Base-by-base conservation (phyloP, 2,329 filamentous ascomycete genomes). In the Trichoderma koningiopsis region DNA sequence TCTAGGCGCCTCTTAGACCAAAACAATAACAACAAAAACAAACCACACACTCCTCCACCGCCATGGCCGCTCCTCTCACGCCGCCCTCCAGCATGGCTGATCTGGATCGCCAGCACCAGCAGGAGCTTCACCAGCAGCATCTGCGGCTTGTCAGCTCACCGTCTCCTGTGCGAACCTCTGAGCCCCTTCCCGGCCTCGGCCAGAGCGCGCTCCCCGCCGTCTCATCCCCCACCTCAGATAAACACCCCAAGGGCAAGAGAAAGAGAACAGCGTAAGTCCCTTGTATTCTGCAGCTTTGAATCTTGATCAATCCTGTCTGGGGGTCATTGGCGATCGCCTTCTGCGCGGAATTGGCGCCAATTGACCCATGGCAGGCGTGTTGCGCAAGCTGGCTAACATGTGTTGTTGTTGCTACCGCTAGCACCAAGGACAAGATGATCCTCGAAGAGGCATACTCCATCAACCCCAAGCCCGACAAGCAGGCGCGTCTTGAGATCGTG, bases 401-500 rank as follows among this genome's bases (percentile, higher is more conserved):
- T 49, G 24, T 5, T 24, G 1, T 33, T 31, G 33, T 33, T 0
- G 37, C 43, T 5, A 2, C 27, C 52, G 24, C 40, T 72, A 97
- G 93, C 77, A 90, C 92, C 52, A 92, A 95, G 80, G 95, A 98
- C 82, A 95, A 97, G 83, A 88, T 90, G 64, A 88, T 96, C 65
- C 89, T 97, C 71, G 95, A 97, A 80, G 87, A 91, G 43, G 93
- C 95, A 70, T 97, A 97, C 78, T 86, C 88, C 74, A 87, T 85
- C 71, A 96, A 97, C 79, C 88, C 93, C 7, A 97, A 97, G 80
- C 95, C 95, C 40, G 94, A 97, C 83, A 97, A 97, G 82, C 87
- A 89, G 68, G 91, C 93, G 79, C 92, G 95, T 82, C 86, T 92
- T 58, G 90, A 91, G 70, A 94, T 98, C 72, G 93, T 96, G 70